Conservation (phyloP, 495 filamentous ascomycete species). For the Penicillium ucsense region DNA sequence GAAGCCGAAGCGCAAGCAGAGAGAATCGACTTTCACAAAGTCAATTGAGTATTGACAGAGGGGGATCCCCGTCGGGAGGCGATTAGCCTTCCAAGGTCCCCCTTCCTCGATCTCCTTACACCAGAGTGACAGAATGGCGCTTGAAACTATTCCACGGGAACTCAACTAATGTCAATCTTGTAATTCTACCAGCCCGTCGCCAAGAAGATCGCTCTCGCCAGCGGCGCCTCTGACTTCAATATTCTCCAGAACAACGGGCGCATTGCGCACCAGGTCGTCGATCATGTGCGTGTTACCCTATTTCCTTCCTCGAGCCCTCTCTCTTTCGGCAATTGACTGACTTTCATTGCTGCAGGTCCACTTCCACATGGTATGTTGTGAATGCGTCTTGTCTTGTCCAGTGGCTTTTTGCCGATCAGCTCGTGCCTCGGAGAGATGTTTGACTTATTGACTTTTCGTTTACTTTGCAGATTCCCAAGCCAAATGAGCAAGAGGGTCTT, state of each 20-base stretch:
- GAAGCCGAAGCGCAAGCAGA: no score
- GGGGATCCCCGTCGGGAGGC: no score
- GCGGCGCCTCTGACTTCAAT: constrained; percentile 75
- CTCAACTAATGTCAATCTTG: constrained; percentile 3
- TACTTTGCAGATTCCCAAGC: constrained; percentile 75
- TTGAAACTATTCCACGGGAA: neutral
- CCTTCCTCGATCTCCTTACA: no score
- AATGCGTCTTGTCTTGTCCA: no score
- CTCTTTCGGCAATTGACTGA: neutral
- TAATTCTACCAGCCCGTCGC: constrained; percentile 54
- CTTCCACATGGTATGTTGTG: constrained; percentile 71
- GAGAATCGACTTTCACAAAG: no score
- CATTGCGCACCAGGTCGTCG: constrained; percentile 88
- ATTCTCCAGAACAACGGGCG: constrained; percentile 93
- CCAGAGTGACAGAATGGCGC: no score
- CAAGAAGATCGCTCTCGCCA: constrained; percentile 75
- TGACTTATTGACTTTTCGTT: no score
- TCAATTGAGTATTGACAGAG: no score
- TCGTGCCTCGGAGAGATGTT: no score
- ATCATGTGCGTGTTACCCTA: constrained; percentile 55
- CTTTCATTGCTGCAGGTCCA: constrained; percentile 49
- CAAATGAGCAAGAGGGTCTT: constrained; percentile 73
- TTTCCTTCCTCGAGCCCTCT: neutral
- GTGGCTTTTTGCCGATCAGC: no score
- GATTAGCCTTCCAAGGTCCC: no score